Evolutionary conservation across 495 filamentous ascomycete genomes (phyloP), one percentile per base, ranked within the genome.

Genomic region (Hypoxylon trugodes): DNA sequence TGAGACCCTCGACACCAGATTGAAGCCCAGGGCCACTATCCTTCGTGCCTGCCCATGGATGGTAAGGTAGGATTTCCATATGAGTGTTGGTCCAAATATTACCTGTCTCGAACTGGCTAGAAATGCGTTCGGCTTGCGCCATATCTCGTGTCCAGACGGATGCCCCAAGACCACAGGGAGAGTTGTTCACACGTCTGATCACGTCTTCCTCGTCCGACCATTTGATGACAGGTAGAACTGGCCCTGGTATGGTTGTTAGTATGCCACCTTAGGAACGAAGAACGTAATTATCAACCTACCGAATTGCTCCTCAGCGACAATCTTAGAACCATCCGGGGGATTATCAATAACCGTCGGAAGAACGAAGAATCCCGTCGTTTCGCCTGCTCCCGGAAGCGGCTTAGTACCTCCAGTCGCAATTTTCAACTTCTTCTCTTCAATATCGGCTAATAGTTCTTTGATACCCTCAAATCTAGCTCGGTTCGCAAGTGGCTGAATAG

Each of bases 321-420:
- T 80, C 0, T 74, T 69, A 0, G 83, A 82, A 28, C 79, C 63
- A 37, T 82, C 78, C 0, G 84, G 83, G 4, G 84, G 84, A 65
- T 86, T 85, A 56, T 85, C 80, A 51, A 89, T 78, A 68, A 89
- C 82, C 6, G 83, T 82, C 0, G 85, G 86, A 15, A 74, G 52
- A 47, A 87, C 75, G 69, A 80, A 84, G 68, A 76, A 86, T 15
- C 82, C 58, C 76, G 28, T 30, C 4, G 28, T 30, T 10, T 30
- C 28, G 5, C 28, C 28, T 30, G 28, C 28, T 4, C 28, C 79
- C 24, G 54, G 65, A 13, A 32, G 35, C 32, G 77, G 32, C 46
- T 81, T 66, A 64, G 77, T 32, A 59, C 79, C 68, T 16, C 77
- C 77, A 25, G 74, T 61, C 1, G 76, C 77, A 59, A 77, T 77